Percentiles rank a stretch among this genome's conserved stretches.
Evolutionary conservation across 1,139 yeast genomes (phyloP).

Genomic region (Scheffersomyces lignicola): DNA sequence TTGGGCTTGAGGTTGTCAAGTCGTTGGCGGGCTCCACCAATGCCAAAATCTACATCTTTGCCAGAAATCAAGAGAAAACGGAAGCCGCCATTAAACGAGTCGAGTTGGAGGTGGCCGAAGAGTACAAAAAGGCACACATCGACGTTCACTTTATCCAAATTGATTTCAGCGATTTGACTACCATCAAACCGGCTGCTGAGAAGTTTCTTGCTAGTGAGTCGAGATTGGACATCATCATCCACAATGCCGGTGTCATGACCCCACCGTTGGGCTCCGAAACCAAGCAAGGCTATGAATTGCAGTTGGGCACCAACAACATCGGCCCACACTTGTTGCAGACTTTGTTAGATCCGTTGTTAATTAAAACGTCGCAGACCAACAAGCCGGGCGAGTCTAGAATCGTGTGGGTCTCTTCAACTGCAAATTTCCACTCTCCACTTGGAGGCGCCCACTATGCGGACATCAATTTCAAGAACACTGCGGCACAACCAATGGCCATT

Average conservation of each 20-base stretch:
- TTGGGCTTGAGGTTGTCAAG: constrained; percentile 32
- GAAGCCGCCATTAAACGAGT: constrained; percentile 29
- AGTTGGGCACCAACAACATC: constrained; percentile 45
- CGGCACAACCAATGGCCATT: constrained; percentile 6
- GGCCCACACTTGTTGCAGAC: constrained; percentile 50
- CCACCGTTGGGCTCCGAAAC: constrained; percentile 28
- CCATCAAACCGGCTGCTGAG: constrained; percentile 39
- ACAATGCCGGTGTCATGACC: constrained; percentile 51
- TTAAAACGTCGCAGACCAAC: constrained; percentile 22
- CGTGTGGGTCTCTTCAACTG: constrained; percentile 46
- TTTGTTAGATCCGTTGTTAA: constrained; percentile 40
- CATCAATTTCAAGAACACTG: constrained; percentile 7
- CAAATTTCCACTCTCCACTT: constrained; percentile 34
- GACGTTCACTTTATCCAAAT: constrained; percentile 22
- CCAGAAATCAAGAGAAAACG: constrained; percentile 20
- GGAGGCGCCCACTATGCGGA: constrained; percentile 42
- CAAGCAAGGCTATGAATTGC: constrained; percentile 9
- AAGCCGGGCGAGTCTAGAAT: constrained; percentile 25
- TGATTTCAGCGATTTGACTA: constrained; percentile 46
- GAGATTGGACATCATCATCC: constrained; percentile 41
- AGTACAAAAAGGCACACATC: constrained; percentile 9
- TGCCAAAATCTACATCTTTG: constrained; percentile 28
- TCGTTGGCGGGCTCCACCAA: constrained; percentile 37
- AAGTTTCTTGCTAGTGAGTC: constrained; percentile 20
- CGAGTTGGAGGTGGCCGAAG: constrained; percentile 16